Evolutionary conservation across 331 rosid genomes (phyloP).

Genomic region (Quercus lobata): DNA sequence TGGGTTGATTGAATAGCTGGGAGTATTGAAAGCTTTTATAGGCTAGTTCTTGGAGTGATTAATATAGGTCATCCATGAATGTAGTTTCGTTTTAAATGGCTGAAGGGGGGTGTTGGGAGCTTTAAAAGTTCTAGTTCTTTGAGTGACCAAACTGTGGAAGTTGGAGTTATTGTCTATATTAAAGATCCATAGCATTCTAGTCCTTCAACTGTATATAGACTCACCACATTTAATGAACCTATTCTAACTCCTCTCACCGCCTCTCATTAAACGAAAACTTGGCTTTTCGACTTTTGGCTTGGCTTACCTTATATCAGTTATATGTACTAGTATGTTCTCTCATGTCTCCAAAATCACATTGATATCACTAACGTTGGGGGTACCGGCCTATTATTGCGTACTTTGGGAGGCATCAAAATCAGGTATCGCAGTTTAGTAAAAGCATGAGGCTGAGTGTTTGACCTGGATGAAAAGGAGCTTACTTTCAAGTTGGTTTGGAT

Average conservation of each 20-base stretch:
- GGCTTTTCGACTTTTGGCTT: constrained; percentile 15
- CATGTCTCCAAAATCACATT: neutral
- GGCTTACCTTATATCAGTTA: neutral
- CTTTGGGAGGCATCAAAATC: constrained; percentile 33
- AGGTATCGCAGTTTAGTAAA: constrained; percentile 2
- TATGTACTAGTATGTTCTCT: neutral
- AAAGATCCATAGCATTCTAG: constrained; percentile 48
- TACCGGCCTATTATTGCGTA: constrained; percentile 8
- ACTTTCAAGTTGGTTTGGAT: constrained; percentile 16
- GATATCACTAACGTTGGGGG: neutral
- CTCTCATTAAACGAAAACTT: constrained; percentile 39
- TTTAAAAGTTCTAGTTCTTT: constrained; percentile 44
- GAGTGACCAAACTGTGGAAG: constrained; percentile 66
- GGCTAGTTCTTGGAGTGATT: constrained; percentile 26
- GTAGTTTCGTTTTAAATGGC: constrained; percentile 45
- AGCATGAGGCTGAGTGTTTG: constrained; percentile 2
- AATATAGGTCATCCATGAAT: constrained; percentile 39
- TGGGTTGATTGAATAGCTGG: constrained; percentile 27
- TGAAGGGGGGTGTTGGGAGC: constrained; percentile 67
- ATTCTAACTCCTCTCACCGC: constrained; percentile 57
- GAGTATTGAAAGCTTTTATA: constrained; percentile 46
- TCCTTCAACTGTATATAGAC: constrained; percentile 70
- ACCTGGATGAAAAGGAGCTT: constrained; percentile 2
- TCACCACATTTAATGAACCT: constrained; percentile 52
- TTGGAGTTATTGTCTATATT: constrained; percentile 72